Base-by-base conservation (phyloP, 805 yeast species). In the Scheffersomyces lignosus region DNA sequence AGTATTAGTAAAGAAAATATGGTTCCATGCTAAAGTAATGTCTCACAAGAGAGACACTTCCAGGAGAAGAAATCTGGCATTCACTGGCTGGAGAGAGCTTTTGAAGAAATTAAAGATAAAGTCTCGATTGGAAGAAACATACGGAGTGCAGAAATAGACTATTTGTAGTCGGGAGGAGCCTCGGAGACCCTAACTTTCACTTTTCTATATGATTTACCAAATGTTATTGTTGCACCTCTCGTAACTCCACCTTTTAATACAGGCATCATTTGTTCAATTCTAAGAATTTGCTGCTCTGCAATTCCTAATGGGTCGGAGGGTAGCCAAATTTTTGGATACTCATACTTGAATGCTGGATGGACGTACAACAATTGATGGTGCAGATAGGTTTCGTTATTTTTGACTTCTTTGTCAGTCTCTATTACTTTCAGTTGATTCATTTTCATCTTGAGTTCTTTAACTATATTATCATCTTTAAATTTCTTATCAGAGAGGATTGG, bases 261-360 rank as follows among this genome's bases (percentile, higher is more conserved):
- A 5, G 37, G 34, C 5, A 44, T 37, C 26, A 33, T 33, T 4
- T 40, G 32, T 38, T 56, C 52, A 3, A 57, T 37, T 14, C 37
- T 42, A 20, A 37, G 32, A 4, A 56, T 46, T 31, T 53, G 60
- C n/a, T 35, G 18, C 5, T 52, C 51, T 31, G 62, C 49, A 15
- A 56, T 44, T 4, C 70, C 69, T 31, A 36, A 38, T 1, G 56
- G 54, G 51, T 71, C 77, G 28, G 36, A 38, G 1, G 75, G 73
- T 14, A 70, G 36, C 74, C 74, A 69, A 4, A 70, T 15, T 18
- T 48, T 53, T 1, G 73, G 73, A 20, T 48, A 43, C 34, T 62
- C 64, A 35, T 57, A 66, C 31, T 52, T 59, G 45, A 66, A 65
- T 14, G 62, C 54, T 3, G 73, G 72, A 40, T 69, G 74, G 18